These are phyloP conservation scores for Termitomyces sp. DNA, from an alignment of 768 basidiomycete species.

Conservation along the genomic window DNA sequence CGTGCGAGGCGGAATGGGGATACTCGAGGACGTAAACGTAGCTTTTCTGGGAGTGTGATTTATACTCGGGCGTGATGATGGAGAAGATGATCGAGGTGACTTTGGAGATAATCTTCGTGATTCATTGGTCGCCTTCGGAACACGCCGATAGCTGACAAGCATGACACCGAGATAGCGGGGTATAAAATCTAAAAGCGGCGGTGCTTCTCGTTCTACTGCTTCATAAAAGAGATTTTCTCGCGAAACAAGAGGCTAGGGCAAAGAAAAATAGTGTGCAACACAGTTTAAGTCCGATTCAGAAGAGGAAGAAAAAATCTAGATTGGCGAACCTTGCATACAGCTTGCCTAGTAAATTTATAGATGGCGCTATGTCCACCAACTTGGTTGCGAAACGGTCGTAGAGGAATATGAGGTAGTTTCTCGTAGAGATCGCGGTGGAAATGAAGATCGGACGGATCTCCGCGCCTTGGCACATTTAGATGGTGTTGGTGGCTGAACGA, in stretches of 20 bases:
- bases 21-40: conserved; percentile 10
- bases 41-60: conserved; percentile 21
- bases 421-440: conserved; percentile 37
- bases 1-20: conserved; percentile 13
- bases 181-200: conserved; percentile 88
- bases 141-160: conserved; percentile 92
- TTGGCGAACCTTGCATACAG: conserved; percentile 90
- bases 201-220: conserved; percentile 89
- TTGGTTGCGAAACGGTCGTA: conserved; percentile 94
- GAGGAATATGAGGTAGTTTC: conserved; percentile 79
- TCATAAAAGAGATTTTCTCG: conserved; percentile 98
- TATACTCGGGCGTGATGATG: conserved; percentile 20
- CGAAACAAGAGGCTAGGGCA: conserved; percentile 81
- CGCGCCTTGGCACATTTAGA: conserved; percentile 1
- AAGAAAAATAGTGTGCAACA: conserved; percentile 11
- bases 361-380: conserved; percentile 97
- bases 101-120: conserved; percentile 14
- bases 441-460: conserved; percentile 27
- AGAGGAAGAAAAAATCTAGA: conserved; percentile 9
- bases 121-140: conserved; percentile 37
- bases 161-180: conserved; percentile 99
- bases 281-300: conserved; percentile 16
- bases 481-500: background rate
- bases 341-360: conserved; percentile 95
- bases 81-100: conserved; percentile 14